A percentile compares a stretch with the other conserved stretches of the same genome.
Conservation (phyloP, 2,329 filamentous ascomycete genomes). For the Cadophora sp. region DNA sequence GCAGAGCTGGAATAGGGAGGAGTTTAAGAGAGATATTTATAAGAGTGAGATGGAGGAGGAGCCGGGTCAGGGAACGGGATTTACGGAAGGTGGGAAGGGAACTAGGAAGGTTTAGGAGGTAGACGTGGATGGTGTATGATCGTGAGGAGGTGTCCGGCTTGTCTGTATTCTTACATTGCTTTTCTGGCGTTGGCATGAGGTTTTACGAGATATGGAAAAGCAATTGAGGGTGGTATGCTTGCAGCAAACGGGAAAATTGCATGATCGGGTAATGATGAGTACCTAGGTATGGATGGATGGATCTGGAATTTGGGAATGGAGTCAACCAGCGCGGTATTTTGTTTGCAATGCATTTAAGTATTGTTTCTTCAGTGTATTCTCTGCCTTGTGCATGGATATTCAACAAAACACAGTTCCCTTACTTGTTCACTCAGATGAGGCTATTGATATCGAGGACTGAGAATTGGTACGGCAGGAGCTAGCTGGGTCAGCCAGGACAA, state of each 20-base stretch:
- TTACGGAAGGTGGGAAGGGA: conserved; percentile 29
- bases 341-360: not conserved
- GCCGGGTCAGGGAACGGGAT: conserved; percentile 25
- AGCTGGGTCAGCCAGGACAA: too few relatives aligned
- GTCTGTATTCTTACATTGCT: not conserved
- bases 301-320: not conserved
- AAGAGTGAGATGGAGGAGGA: conserved; percentile 27
- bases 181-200: not conserved
- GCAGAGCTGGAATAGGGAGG: conserved; percentile 43
- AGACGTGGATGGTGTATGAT: not conserved
- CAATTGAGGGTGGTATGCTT: not conserved
- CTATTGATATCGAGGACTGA: not conserved
- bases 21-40: conserved; percentile 39
- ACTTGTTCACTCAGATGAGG: not conserved
- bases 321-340: not conserved
- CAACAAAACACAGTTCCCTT: too few relatives aligned
- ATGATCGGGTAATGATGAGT: not conserved
- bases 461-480: not conserved
- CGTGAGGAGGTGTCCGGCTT: not conserved
- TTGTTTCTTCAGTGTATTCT: too few relatives aligned
- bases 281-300: not conserved
- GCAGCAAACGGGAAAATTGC: not conserved
- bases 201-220: not conserved
- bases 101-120: conserved; percentile 9
- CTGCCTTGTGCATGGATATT: too few relatives aligned